phyloP scores from a whole-genome alignment of 2,329 filamentous ascomycete genomes.

The Calcarisporium arbuscula region DNA sequence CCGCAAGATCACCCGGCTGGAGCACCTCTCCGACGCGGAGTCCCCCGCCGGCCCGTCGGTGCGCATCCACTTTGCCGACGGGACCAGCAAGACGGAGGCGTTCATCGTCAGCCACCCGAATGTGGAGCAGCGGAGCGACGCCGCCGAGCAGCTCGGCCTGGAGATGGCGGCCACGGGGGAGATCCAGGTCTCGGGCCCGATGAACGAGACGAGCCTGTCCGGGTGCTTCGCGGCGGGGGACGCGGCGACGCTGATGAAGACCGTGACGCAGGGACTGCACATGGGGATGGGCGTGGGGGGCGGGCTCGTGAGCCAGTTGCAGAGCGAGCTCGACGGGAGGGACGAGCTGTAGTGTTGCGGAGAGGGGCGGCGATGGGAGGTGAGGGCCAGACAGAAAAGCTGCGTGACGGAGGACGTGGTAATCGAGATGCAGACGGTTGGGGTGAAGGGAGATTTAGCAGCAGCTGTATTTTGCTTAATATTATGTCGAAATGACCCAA shows the following conservation, averaged over 20 bases:
- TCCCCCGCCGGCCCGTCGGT: constrained; percentile 19
- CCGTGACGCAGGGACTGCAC: constrained; percentile 19
- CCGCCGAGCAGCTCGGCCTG: constrained; percentile 37
- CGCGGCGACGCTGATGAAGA: constrained; percentile 26
- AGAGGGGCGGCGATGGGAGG: too few species aligned
- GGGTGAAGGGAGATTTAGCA: too few species aligned
- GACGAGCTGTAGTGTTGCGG: constrained; percentile 21
- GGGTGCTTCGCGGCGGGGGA: constrained; percentile 52
- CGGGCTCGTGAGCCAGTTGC: constrained; percentile 20
- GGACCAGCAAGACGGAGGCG: constrained; percentile 25
- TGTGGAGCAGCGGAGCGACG: constrained; percentile 31
- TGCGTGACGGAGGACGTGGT: too few species aligned
- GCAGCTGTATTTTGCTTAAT: too few species aligned
- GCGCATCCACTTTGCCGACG: constrained; percentile 33
- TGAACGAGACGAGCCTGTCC: constrained; percentile 40
- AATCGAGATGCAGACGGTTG: too few species aligned
- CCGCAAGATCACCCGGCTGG: constrained; percentile 22
- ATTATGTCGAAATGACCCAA: too few species aligned
- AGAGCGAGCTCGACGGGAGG: constrained; percentile 18
- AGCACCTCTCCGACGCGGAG: constrained; percentile 15
- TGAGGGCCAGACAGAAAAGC: too few species aligned
- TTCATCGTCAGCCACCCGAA: constrained; percentile 34
- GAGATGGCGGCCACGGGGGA: constrained; percentile 35
- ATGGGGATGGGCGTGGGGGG: constrained; percentile 21
- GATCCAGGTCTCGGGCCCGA: constrained; percentile 35